phyloP scores from a whole-genome alignment of 352 stramenopile genomes.

The Pythium folliculosum region DNA sequence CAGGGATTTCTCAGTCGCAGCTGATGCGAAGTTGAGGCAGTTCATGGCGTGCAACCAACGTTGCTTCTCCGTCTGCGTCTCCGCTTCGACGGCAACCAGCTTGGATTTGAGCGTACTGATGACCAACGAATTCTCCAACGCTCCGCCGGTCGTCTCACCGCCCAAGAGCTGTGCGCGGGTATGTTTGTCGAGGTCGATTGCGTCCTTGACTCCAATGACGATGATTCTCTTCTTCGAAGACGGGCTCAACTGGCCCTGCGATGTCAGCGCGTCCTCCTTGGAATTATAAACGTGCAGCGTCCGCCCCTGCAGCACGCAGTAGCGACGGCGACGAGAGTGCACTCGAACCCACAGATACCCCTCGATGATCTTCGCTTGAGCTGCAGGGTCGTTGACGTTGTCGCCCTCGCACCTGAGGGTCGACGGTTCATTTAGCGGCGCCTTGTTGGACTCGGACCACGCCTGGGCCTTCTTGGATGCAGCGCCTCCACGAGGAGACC shows the following conservation, averaged over 20 bases:
- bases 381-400: background rate
- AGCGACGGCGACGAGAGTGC: conserved; percentile 58
- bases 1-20: conserved; percentile 51
- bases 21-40: conserved; percentile 59
- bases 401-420: conserved; percentile 1
- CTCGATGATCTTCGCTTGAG: conserved; percentile 39
- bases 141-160: conserved; percentile 9
- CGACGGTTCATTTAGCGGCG: background rate
- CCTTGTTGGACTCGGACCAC: background rate
- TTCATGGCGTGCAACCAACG: conserved; percentile 76
- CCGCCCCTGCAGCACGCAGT: conserved; percentile 63
- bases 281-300: conserved; percentile 63
- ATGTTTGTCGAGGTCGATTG: conserved; percentile 55
- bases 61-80: conserved; percentile 73
- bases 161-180: conserved; percentile 56
- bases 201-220: conserved; percentile 67
- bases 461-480: conserved; percentile 7
- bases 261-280: conserved; percentile 42
- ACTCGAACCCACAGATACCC: conserved; percentile 64
- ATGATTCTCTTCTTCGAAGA: conserved; percentile 55
- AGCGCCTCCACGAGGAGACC: background rate
- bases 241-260: conserved; percentile 28
- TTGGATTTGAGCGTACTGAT: conserved; percentile 78
- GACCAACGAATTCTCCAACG: conserved; percentile 58
- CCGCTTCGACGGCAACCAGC: conserved; percentile 62